Base-by-base conservation (phyloP, 495 filamentous ascomycete species). In the Trichoderma reesei region DNA sequence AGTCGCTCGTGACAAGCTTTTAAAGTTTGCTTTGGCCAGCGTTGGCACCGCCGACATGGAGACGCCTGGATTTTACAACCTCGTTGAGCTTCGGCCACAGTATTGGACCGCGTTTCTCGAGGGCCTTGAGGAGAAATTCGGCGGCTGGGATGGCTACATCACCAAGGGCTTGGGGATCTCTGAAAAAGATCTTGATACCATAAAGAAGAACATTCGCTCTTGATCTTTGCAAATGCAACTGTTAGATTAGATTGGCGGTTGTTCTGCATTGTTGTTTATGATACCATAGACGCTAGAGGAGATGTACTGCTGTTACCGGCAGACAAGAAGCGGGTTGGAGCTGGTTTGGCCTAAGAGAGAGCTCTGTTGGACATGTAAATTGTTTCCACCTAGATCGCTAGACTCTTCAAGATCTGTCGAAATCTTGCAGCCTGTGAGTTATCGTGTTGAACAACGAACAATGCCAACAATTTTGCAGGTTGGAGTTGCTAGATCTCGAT, bases 141-240 rank as follows among this genome's bases (percentile, higher is more conserved):
- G 76, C 33, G 77, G 79, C 4, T 80, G 78, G 63, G 75, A 79
- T 54, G 67, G 70, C 9, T 81, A 81, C 62, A 71, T 79, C 41
- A 73, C 64, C 8, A 65, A 70, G 6, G 65, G 65, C 26, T 67
- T 81, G 33, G 77, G 78, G 3, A 76, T 82, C 46, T 69, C 71
- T 3, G 64, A 65, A 8, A 74, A 74, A 5, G 78, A 81, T 9
- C 54, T 82, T 16, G 64, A 65, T 7, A 75, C 65, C 63, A 77
- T 82, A 61, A 75, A 71, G 68, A 68, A 63, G 66, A 79, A 79
- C 65, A 67, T 81, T 18, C 37, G 61, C 3, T 63, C 61, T 9
- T 63, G 18, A 48, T 60, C 7, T 48, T 48, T 18, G 26, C 26
- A 26, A 1, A 26, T 48, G 2, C 20, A 8, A 8, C n/a, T 48